These are phyloP conservation scores for Ottelia alismoides DNA, from an alignment of 106 monocot genomes.

Conservation along the genomic window DNA sequence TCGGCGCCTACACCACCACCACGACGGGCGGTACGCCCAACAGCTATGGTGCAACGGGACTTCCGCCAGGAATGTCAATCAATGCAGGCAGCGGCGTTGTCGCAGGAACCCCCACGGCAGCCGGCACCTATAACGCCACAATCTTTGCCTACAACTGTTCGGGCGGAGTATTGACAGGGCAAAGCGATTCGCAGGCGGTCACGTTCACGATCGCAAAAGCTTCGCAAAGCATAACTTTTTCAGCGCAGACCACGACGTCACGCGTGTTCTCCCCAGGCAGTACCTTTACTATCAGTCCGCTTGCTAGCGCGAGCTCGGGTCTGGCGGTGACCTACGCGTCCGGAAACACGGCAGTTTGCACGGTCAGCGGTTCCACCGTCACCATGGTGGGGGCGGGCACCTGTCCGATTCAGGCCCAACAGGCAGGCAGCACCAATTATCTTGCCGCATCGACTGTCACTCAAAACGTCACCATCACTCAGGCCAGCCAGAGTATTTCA, in stretches of 20 bases:
- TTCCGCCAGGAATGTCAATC: not conserved
- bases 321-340: not conserved
- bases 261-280: not conserved
- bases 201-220: not conserved
- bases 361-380: not conserved
- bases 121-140: not conserved
- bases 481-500: too few species aligned
- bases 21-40: not conserved
- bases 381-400: not conserved
- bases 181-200: not conserved
- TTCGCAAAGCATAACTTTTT: not conserved
- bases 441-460: not conserved
- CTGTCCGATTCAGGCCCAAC: not conserved
- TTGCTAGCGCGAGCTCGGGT: not conserved
- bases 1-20: not conserved
- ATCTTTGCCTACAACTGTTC: not conserved
- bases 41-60: not conserved
- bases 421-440: not conserved
- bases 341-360: not conserved
- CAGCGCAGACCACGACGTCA: not conserved
- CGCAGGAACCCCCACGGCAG: not conserved
- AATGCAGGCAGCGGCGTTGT: not conserved
- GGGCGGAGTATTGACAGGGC: not conserved
- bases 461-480: not conserved
- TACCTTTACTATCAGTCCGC: not conserved